Percentiles rank a stretch among this genome's conserved stretches.
phyloP scores from a whole-genome alignment of 345 rosid species.

The Sisymbrium altissimum region DNA sequence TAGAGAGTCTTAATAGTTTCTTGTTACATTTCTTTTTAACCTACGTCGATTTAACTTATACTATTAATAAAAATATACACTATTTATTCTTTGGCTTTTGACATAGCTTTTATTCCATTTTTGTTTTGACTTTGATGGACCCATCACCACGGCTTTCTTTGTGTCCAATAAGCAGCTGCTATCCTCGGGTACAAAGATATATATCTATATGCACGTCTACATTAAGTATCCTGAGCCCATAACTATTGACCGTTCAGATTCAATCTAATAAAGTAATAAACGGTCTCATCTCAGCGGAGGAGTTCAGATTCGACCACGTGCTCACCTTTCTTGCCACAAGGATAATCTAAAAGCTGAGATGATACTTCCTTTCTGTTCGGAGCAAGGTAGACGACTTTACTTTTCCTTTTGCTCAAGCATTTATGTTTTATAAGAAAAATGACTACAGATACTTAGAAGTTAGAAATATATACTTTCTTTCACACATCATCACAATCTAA shows the following conservation, averaged over 20 bases:
- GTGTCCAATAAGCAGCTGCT: background rate
- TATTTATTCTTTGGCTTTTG: background rate
- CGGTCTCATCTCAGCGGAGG: background rate
- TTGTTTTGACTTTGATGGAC: background rate
- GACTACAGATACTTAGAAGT: no score
- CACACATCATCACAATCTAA: background rate
- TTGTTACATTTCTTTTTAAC: background rate
- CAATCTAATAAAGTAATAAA: background rate
- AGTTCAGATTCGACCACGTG: conserved; percentile 10
- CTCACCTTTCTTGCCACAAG: background rate
- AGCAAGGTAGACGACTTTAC: background rate
- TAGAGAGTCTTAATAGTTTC: background rate
- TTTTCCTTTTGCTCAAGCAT: background rate
- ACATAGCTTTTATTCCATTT: background rate
- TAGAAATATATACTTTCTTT: no score
- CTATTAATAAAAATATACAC: background rate
- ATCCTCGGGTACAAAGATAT: background rate
- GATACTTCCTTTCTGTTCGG: background rate
- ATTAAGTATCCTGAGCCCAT: background rate
- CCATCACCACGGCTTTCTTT: background rate
- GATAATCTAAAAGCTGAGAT: background rate
- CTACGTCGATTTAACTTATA: background rate
- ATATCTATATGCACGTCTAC: conserved; percentile 8
- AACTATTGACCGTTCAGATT: background rate
- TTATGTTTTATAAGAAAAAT: background rate